phyloP scores from a whole-genome alignment of 345 rosid species.

The Hevea brasiliensis region DNA sequence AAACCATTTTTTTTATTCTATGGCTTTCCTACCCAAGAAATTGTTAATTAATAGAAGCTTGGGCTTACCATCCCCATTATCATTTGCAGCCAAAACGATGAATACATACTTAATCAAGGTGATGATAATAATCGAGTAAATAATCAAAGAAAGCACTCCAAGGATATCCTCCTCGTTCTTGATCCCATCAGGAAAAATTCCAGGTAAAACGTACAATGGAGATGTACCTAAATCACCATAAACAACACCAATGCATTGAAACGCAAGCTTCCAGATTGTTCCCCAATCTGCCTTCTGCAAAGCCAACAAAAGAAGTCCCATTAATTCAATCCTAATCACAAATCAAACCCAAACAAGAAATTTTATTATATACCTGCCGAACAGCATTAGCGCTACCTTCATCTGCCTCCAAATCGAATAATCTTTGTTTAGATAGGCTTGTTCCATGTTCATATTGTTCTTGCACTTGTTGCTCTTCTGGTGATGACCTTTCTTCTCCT shows the following conservation, averaged over 20 bases:
- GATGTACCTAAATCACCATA: conserved; percentile 42
- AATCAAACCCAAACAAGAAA: too few relatives aligned
- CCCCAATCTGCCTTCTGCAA: background rate
- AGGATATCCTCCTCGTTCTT: conserved; percentile 7
- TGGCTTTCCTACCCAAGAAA: too few relatives aligned
- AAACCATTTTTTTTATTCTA: too few relatives aligned
- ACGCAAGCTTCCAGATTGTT: conserved; percentile 18
- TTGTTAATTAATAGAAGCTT: too few relatives aligned
- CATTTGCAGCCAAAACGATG: conserved; percentile 21
- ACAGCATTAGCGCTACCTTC: too few relatives aligned
- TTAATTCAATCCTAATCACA: too few relatives aligned
- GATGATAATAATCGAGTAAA: conserved; percentile 13
- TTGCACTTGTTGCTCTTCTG: background rate
- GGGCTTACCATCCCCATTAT: conserved; percentile 19
- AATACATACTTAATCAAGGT: conserved; percentile 16
- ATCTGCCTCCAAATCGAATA: background rate
- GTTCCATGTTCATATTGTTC: background rate
- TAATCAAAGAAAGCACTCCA: conserved; percentile 13
- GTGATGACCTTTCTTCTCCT: background rate
- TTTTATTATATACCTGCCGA: too few relatives aligned
- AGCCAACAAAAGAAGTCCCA: too few relatives aligned
- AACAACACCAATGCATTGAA: conserved; percentile 42
- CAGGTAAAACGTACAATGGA: conserved; percentile 8
- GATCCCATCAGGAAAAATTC: conserved; percentile 15
- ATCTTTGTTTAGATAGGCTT: background rate